Percentiles rank a stretch among this genome's conserved stretches.
These are phyloP conservation scores for Marchantia polymorpha DNA, from an alignment of 225 moss, liverwort and hornwort species.

Conservation along the genomic window DNA sequence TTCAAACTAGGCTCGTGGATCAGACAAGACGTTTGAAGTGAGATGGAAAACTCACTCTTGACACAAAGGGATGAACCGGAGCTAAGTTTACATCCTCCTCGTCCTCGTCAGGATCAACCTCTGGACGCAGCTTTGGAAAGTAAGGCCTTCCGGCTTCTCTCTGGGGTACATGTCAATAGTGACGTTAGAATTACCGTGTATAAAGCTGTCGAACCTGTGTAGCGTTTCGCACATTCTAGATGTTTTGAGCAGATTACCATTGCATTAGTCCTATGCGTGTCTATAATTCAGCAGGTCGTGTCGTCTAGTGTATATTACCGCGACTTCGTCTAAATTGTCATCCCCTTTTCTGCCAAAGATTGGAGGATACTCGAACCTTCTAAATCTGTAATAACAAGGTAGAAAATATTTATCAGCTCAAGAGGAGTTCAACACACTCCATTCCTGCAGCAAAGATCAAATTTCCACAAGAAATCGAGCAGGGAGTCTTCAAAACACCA, in stretches of 20 bases:
- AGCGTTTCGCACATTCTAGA: not conserved
- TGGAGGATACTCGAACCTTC: slow-evolving; percentile 74
- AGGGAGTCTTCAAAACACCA: not conserved
- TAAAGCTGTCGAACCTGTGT: not conserved
- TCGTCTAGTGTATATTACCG: slow-evolving; percentile 41
- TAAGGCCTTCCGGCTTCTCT: slow-evolving; percentile 85
- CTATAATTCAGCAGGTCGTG: too few species aligned
- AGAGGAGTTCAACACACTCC: not conserved
- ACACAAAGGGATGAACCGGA: slow-evolving; percentile 76
- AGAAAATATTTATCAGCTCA: not conserved
- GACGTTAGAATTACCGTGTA: not conserved
- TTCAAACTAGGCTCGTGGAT: not conserved
- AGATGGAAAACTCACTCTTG: slow-evolving; percentile 42
- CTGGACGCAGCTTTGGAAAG: slow-evolving; percentile 68
- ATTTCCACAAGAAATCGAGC: not conserved
- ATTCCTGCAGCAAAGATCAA: not conserved
- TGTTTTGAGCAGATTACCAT: not conserved
- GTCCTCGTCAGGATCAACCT: slow-evolving; percentile 44
- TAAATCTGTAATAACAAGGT: slow-evolving; percentile 55
- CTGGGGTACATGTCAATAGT: slow-evolving; percentile 34
- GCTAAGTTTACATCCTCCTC: slow-evolving; percentile 16
- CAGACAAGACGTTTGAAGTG: not conserved
- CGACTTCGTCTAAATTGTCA: slow-evolving; percentile 84
- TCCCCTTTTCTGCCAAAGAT: slow-evolving; percentile 87
- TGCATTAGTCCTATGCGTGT: not conserved